These are phyloP conservation scores for Paramecium pentaurelia DNA, from an alignment of 73 alveolate genomes.

Conservation along the genomic window DNA sequence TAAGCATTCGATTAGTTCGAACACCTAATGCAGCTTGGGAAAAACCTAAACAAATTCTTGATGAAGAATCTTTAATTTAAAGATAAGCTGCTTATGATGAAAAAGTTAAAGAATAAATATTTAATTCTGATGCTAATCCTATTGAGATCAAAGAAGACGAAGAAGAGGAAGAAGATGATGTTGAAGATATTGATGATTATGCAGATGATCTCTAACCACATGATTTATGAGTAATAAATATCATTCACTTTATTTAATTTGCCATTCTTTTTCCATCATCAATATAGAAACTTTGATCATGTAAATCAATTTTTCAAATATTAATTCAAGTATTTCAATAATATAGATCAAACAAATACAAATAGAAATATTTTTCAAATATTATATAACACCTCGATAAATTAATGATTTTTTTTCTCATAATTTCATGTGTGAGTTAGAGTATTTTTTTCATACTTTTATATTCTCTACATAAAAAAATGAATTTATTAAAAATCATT, in stretches of 20 bases:
- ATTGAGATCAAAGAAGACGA: conserved; percentile 30
- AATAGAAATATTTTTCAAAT: no score
- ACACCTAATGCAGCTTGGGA: conserved; percentile 52
- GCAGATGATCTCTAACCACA: conserved; percentile 35
- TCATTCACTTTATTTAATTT: neutral
- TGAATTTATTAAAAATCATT: no score
- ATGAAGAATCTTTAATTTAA: conserved; percentile 16
- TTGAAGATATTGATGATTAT: conserved; percentile 50
- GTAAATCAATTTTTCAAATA: neutral
- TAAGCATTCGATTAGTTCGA: neutral
- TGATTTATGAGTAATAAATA: neutral
- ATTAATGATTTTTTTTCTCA: no score
- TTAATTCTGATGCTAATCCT: neutral
- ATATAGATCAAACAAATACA: neutral
- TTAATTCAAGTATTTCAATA: neutral
- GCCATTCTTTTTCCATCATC: neutral
- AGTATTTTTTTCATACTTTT: no score
- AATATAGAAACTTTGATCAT: neutral
- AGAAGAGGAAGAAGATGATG: conserved; percentile 48
- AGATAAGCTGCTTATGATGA: conserved; percentile 35
- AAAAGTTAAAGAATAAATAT: conserved; percentile 4
- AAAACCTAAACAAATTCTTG: conserved; percentile 19
- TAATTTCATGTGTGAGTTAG: no score
- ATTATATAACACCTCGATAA: neutral
- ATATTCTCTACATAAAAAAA: no score